Conservation (phyloP, 768 basidiomycete species). For the Daedaleopsis nitida region DNA sequence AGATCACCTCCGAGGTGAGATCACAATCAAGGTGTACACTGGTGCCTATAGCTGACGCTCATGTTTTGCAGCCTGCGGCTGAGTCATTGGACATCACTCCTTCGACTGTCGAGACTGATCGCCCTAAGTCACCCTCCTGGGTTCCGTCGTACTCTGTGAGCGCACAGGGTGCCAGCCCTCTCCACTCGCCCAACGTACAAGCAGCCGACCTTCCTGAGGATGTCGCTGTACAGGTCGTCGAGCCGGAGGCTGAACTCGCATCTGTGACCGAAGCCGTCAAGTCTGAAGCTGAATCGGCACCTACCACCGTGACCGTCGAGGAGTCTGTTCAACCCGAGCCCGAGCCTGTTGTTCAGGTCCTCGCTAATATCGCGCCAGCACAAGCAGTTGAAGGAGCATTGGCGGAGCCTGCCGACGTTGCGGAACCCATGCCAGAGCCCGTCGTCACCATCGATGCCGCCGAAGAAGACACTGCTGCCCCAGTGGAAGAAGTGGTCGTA, state of each 20-base stretch:
- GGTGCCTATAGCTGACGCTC: conserved; percentile 1
- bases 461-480: neutral
- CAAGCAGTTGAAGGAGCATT: neutral
- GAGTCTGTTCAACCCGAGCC: neutral
- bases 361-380: neutral
- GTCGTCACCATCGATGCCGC: neutral
- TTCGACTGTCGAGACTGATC: conserved; percentile 24
- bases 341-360: neutral
- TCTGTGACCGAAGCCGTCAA: too few species aligned
- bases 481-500: conserved; percentile 2
- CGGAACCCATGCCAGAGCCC: neutral
- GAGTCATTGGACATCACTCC: conserved; percentile 2
- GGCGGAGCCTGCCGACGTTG: neutral
- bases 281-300: neutral
- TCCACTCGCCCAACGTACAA: conserved; percentile 12
- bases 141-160: conserved; percentile 53
- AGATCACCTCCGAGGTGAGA: conserved; percentile 19
- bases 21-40: neutral
- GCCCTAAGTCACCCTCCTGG: conserved; percentile 47
- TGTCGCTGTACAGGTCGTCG: neutral
- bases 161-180: conserved; percentile 36
- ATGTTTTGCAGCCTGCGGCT: conserved; percentile 6
- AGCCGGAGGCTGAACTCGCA: neutral
- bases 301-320: conserved; percentile 25
- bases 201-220: conserved; percentile 8